Evolutionary conservation across 495 filamentous ascomycete species (phyloP).

Genomic region (Glarea lozoyensis): DNA sequence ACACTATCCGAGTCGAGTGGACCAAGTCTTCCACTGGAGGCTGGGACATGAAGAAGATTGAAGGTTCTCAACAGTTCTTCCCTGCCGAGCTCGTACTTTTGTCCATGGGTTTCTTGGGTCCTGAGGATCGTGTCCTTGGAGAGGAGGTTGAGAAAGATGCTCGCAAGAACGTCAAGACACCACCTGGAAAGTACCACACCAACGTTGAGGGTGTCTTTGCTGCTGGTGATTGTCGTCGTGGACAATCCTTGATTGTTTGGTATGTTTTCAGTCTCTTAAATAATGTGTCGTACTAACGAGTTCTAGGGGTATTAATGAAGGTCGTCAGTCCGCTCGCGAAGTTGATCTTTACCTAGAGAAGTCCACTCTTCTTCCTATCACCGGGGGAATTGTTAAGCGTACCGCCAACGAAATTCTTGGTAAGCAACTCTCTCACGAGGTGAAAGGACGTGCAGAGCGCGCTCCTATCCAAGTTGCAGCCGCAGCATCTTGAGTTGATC

Average conservation of each 20-base stretch:
- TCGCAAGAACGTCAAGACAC: slow-evolving; percentile 96
- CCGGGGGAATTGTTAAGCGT: slow-evolving; percentile 87
- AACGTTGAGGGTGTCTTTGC: slow-evolving; percentile 88
- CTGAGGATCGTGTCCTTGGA: slow-evolving; percentile 82
- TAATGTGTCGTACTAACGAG: slow-evolving; percentile 1
- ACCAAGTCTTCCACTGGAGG: slow-evolving; percentile 81
- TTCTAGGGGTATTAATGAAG: slow-evolving; percentile 93
- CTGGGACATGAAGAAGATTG: slow-evolving; percentile 99
- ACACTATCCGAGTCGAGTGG: slow-evolving; percentile 96
- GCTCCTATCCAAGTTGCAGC: slow-evolving; percentile 22
- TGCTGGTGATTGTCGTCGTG: slow-evolving; percentile 92
- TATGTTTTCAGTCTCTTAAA: slow-evolving; percentile 36
- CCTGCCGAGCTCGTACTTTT: slow-evolving; percentile 92
- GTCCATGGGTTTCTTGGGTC: slow-evolving; percentile 97
- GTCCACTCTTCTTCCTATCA: slow-evolving; percentile 77
- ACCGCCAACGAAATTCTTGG: slow-evolving; percentile 59
- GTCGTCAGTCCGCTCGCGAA: slow-evolving; percentile 86
- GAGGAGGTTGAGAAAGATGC: slow-evolving; percentile 84
- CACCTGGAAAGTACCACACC: slow-evolving; percentile 80
- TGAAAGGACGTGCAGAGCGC: slow-evolving; percentile 22
- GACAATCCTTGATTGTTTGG: slow-evolving; percentile 97
- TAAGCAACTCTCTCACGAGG: slow-evolving; percentile 17
- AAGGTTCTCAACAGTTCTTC: slow-evolving; percentile 94
- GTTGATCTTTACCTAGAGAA: slow-evolving; percentile 84
- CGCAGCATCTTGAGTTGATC: slow-evolving; percentile 16